Evolutionary conservation across 2,329 filamentous ascomycete genomes (phyloP), one percentile per base, ranked within the genome.

Genomic region (Scedosporium dehoogii): DNA sequence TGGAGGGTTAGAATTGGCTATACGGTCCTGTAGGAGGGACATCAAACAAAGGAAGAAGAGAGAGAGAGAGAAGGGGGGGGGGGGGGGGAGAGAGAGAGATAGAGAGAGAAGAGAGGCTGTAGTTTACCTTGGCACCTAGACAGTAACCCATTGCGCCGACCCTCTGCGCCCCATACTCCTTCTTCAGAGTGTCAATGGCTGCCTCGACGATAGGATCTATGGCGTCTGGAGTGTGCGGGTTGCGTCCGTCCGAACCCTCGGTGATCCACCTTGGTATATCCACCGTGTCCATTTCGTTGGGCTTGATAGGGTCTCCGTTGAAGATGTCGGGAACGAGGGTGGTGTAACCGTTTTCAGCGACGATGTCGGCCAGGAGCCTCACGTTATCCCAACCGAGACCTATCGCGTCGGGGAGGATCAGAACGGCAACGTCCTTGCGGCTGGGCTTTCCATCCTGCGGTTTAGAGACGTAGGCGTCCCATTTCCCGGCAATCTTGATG

Each of bases 121-220:
- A 9, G 65, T 75, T 64, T 66, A 85, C 83, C 79, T 89, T 90
- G 62, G 81, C 88, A 44, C 89, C 89, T 67, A 91, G 90, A 74
- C 89, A 92, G 74, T 91, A 91, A 0, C 89, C 89, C 0, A 86
- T 82, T 14, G 79, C 82, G 1, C 83, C 88, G 42, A 92, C 74
- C 66, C 81, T 83, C 71, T 81, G 84, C 56, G 82, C 72, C 1
- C 81, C 81, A 62, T 79, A 75, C 60, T 84, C 78, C 60, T 79
- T 77, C 64, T 81, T 81, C 61, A 91, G 71, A 62, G 83, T 79
- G 71, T 84, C 82, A 69, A 89, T 72, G 41, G 68, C 70, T 3
- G 67, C 66, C 3, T 68, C 33, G 7, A 72, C 63, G 9, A 74
- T 70, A 4, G 70, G 69, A 46, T 73, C 72, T 2, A 73, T 66